Evolutionary conservation across 352 stramenopile species (phyloP), one percentile per base, ranked within the genome.

Genomic region (Phytophthora melonis): DNA sequence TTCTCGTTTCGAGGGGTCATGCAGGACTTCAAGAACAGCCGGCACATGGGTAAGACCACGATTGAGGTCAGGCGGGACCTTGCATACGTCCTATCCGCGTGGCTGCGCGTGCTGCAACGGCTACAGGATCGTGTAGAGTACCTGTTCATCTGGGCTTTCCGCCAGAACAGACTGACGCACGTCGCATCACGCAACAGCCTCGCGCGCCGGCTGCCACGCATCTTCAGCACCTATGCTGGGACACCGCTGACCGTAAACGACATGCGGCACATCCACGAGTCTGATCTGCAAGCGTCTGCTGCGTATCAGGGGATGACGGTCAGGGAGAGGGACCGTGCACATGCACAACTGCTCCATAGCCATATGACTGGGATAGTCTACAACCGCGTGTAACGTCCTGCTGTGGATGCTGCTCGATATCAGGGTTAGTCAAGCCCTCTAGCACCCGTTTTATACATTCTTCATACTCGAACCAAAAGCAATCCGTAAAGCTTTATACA

Each of bases 11-110:
- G 43, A 11, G 43, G 23, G 16, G 43, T 50, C 16, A 50, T 50
- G 43, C 43, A 50, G 43, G 18, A 50, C 43, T 50, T 50, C 43
- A 50, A 50, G 43, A 50, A 50, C 43, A 50, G 43, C 18, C 43
- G 43, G 5, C 43, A 50, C 43, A 50, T 50, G 16, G 43, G 43
- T 3, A 50, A 21, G 43, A 50, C 43, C 16, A 50, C 43, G 6
- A 23, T 50, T 4, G 43, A 50, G 14, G 43, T 50, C 16, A n/a
- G 10, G 10, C 43, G 16, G 18, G 16, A 50, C n/a, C n/a, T n/a
- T n/a, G n/a, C n/a, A n/a, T n/a, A n/a, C n/a, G n/a, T n/a, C n/a
- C n/a, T n/a, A n/a, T n/a, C n/a, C n/a, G n/a, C n/a, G n/a, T n/a
- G n/a, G n/a, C n/a, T n/a, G n/a, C n/a, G n/a, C n/a, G n/a, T n/a